Percentiles rank a stretch among this genome's conserved stretches.
Conservation (phyloP, 345 rosid species). For the Physaria fendleri region DNA sequence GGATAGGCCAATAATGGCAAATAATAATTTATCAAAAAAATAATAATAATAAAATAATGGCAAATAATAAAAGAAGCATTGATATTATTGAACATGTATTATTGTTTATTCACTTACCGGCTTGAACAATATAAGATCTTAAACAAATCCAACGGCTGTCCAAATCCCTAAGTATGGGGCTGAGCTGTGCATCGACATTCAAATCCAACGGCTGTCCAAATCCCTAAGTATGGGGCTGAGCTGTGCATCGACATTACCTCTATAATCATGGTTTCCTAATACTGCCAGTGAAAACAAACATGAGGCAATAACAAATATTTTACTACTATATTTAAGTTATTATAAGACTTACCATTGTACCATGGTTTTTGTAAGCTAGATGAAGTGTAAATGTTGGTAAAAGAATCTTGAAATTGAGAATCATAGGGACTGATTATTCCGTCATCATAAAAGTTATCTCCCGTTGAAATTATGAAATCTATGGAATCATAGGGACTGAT, state of each 20-base stretch:
- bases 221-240: slow-evolving; percentile 36
- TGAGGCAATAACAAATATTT: too few species aligned
- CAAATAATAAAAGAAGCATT: too few species aligned
- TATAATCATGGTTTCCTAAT: slow-evolving; percentile 60
- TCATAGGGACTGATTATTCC: too few species aligned
- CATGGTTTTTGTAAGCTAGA: slow-evolving; percentile 46
- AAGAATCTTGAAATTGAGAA: slow-evolving; percentile 38
- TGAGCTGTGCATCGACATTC: slow-evolving; percentile 46
- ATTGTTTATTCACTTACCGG: slow-evolving; percentile 31
- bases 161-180: slow-evolving; percentile 32
- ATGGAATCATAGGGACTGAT: slow-evolving; percentile 33
- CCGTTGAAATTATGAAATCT: too few species aligned
- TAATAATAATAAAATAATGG: too few species aligned
- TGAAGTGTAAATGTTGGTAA: slow-evolving; percentile 34
- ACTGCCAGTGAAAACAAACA: slow-evolving; percentile 24
- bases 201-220: slow-evolving; percentile 46
- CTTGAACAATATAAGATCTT: slow-evolving; percentile 40
- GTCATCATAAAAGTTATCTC: too few species aligned
- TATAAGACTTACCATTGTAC: slow-evolving; percentile 43
- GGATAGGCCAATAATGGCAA: too few species aligned
- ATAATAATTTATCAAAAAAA: too few species aligned
- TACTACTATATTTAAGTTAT: too few species aligned
- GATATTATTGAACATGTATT: too few species aligned
- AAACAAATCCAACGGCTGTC: slow-evolving; percentile 53
- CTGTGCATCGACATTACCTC: slow-evolving; percentile 52